Conservation (phyloP, 306 rosid genomes). For the Sicyos edulis region DNA sequence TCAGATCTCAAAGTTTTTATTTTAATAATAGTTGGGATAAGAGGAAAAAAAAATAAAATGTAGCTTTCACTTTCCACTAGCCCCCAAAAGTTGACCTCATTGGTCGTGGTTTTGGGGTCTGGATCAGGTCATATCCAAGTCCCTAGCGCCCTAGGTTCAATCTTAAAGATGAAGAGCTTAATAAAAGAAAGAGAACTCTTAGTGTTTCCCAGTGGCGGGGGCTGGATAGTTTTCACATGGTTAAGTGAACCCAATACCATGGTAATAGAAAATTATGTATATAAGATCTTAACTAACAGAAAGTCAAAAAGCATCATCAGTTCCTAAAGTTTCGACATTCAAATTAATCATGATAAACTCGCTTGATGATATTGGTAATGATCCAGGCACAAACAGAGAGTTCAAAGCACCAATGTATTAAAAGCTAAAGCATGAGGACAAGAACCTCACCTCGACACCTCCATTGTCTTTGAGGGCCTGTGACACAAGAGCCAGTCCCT, state of each 20-base stretch:
- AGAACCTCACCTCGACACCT: constrained; percentile 68
- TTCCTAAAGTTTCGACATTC: neutral
- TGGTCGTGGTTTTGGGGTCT: neutral
- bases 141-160: neutral
- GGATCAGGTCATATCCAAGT: neutral
- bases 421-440: constrained; percentile 20
- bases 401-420: neutral
- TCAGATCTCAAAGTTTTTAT: neutral
- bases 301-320: neutral
- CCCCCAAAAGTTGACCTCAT: neutral
- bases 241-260: neutral
- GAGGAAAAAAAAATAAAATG: neutral
- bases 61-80: constrained; percentile 1
- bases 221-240: neutral
- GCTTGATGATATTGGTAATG: neutral
- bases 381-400: constrained; percentile 2
- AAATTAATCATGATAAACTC: neutral
- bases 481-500: constrained; percentile 67
- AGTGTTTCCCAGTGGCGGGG: neutral
- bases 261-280: neutral
- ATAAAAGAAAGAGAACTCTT: neutral
- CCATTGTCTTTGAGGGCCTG: constrained; percentile 64
- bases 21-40: neutral
- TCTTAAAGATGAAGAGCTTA: neutral
- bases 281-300: neutral